phyloP scores from a whole-genome alignment of 192 early-diverging fungal genomes.

The Chytriomyces sp. region DNA sequence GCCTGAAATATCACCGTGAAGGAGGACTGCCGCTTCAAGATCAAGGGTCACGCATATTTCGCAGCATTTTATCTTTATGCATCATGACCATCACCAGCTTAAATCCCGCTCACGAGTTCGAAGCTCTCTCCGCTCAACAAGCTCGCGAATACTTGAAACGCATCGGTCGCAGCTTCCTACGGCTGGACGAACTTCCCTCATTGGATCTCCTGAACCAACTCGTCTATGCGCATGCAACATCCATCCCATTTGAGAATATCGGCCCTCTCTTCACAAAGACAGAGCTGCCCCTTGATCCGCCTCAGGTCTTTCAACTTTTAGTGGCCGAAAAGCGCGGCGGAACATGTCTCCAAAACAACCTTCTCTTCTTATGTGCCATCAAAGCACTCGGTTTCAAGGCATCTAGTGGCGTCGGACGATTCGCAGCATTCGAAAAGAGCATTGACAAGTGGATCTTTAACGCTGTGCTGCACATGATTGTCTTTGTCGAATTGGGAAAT shows the following conservation, averaged over 20 bases:
- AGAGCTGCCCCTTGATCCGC: background rate
- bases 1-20: too few relatives aligned
- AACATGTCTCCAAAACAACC: constrained; percentile 12
- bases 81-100: too few relatives aligned
- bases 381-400: background rate
- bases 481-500: background rate
- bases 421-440: background rate
- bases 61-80: too few relatives aligned
- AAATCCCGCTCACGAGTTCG: too few relatives aligned
- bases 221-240: background rate
- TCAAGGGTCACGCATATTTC: too few relatives aligned
- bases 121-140: too few relatives aligned
- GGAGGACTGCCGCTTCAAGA: too few relatives aligned
- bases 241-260: constrained; percentile 17
- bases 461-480: constrained; percentile 8
- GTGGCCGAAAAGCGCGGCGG: background rate
- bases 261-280: background rate
- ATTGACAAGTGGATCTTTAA: background rate
- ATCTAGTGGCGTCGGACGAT: background rate
- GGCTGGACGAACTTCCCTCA: too few relatives aligned
- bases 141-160: too few relatives aligned
- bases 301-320: background rate
- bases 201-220: background rate
- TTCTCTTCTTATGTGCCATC: background rate
- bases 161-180: too few relatives aligned